These are phyloP conservation scores for Ocimum tenuiflorum DNA, from an alignment of 257 asterid species.

Conservation along the genomic window DNA sequence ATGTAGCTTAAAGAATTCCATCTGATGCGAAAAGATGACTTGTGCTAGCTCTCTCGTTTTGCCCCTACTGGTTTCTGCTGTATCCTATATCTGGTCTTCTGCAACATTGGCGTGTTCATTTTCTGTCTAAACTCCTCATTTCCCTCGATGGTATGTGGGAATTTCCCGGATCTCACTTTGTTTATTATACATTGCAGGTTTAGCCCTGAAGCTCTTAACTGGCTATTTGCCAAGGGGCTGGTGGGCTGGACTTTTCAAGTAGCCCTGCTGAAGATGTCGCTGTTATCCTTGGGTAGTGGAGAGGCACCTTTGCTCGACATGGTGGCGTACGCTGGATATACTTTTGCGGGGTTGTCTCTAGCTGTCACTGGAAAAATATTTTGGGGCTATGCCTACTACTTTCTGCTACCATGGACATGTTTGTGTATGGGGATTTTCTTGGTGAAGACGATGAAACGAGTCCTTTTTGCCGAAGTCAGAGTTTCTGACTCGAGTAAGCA, in stretches of 20 bases:
- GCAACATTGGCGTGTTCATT: neutral
- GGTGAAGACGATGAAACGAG: conserved; percentile 54
- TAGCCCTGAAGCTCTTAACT: conserved; percentile 49
- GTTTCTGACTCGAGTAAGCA: conserved; percentile 40
- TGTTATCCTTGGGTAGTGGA: conserved; percentile 41
- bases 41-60: neutral
- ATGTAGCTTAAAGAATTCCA: too few species aligned
- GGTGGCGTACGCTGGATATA: conserved; percentile 45
- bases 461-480: conserved; percentile 43
- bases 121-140: neutral
- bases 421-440: conserved; percentile 47
- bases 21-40: neutral
- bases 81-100: neutral
- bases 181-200: conserved; percentile 24
- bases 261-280: conserved; percentile 36
- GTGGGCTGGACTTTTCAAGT: conserved; percentile 44
- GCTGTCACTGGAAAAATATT: conserved; percentile 37
- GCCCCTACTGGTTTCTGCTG: too few species aligned
- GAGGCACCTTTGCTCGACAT: conserved; percentile 49
- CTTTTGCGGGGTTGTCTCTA: conserved; percentile 42
- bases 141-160: neutral
- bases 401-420: conserved; percentile 42
- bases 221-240: conserved; percentile 42
- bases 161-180: neutral
- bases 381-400: conserved; percentile 37